These are phyloP conservation scores for Naegleria gruberi DNA, from an alignment of 208 protist genomes.

Conservation along the genomic window DNA sequence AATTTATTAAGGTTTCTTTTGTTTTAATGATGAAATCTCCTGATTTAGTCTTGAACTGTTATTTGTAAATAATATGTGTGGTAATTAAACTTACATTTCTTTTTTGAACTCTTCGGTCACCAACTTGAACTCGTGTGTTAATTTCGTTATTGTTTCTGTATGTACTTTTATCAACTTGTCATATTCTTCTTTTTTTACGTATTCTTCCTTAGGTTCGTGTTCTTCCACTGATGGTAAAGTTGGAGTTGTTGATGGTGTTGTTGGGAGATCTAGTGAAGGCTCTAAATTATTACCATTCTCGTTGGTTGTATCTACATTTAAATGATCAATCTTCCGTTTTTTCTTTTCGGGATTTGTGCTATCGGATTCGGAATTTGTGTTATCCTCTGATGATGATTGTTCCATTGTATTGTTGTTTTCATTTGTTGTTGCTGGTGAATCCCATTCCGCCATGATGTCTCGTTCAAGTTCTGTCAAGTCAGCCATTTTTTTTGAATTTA, in stretches of 20 bases:
- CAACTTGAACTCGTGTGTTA: not conserved
- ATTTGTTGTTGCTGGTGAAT: no score
- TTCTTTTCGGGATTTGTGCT: no score
- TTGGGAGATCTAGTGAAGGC: not conserved
- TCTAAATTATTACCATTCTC: not conserved
- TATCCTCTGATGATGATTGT: not conserved
- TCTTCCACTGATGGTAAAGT: not conserved
- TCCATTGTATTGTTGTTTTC: not conserved
- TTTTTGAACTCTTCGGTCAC: not conserved
- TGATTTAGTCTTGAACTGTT: no score
- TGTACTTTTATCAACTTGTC: not conserved
- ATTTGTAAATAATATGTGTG: no score
- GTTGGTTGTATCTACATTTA: not conserved
- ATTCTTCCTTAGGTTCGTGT: not conserved
- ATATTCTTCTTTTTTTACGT: not conserved
- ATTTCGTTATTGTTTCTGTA: not conserved
- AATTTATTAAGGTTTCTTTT: no score
- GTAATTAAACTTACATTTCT: slow-evolving; percentile 2
- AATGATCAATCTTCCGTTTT: not conserved
- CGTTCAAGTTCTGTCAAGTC: no score
- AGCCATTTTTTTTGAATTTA: no score
- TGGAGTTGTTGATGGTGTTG: not conserved
- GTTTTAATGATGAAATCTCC: no score
- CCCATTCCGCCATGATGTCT: no score
- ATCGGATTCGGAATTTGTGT: no score